These are phyloP conservation scores for Bretschneidera sinensis DNA, from an alignment of 345 rosid species.

Conservation along the genomic window DNA sequence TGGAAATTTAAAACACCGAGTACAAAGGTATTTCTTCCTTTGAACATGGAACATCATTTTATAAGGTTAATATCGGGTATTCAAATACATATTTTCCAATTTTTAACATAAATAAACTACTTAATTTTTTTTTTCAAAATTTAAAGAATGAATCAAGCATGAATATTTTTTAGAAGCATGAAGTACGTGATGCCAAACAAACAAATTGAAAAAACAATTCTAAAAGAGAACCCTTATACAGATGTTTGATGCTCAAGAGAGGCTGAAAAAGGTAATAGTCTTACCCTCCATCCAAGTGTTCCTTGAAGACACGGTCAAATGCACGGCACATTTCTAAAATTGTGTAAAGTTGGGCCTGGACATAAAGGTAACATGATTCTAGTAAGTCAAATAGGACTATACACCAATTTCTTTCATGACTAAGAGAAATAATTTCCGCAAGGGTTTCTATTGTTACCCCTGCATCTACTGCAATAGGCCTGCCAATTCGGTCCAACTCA, in stretches of 20 bases:
- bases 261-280: conserved; percentile 11
- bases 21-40: too few species aligned
- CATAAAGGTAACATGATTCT: conserved; percentile 13
- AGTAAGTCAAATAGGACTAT: conserved; percentile 12
- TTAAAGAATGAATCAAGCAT: background rate
- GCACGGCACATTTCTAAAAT: conserved; percentile 96
- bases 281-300: conserved; percentile 99
- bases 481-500: conserved; percentile 93
- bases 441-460: conserved; percentile 77
- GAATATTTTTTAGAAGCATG: too few species aligned
- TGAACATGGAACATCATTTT: too few species aligned
- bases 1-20: too few species aligned
- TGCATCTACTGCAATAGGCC: conserved; percentile 93
- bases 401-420: conserved; percentile 13
- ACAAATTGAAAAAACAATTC: background rate
- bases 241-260: conserved; percentile 2
- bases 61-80: too few species aligned
- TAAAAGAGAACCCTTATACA: conserved; percentile 8
- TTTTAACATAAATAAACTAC: too few species aligned
- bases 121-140: too few species aligned
- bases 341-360: conserved; percentile 91
- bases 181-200: background rate
- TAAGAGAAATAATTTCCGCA: conserved; percentile 7
- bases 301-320: conserved; percentile 95
- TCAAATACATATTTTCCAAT: background rate